These are phyloP conservation scores for slime mould (Dictyostelium discoideum) DNA, from an alignment of 78 protist genomes.

Conservation along the genomic window DNA sequence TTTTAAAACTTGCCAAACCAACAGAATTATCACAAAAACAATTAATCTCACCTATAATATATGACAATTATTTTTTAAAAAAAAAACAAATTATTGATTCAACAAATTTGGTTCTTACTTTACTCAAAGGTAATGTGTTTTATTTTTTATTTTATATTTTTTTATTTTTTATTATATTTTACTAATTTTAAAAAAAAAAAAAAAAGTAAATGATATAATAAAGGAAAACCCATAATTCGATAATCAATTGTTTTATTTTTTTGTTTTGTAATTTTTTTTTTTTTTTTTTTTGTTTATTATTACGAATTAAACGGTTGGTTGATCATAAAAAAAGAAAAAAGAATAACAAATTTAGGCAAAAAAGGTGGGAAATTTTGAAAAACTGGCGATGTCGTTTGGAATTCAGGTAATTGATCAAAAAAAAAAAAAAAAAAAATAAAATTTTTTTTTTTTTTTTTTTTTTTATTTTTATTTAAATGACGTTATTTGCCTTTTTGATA, in stretches of 20 bases:
- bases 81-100: slow-evolving; percentile 6
- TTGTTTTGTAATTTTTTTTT: not conserved
- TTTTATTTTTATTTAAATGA: too few relatives aligned
- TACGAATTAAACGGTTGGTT: not conserved
- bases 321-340: not conserved
- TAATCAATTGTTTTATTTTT: too few relatives aligned
- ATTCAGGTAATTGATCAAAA: too few relatives aligned
- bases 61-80: slow-evolving; percentile 9
- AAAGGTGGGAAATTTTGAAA: not conserved
- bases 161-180: not conserved
- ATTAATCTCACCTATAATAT: not conserved
- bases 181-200: too few relatives aligned
- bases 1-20: not conserved
- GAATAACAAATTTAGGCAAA: too few relatives aligned
- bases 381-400: not conserved
- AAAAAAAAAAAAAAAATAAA: too few relatives aligned
- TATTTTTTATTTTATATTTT: not conserved
- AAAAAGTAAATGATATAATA: not conserved
- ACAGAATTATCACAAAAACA: not conserved
- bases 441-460: too few relatives aligned
- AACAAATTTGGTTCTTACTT: not conserved
- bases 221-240: not conserved
- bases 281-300: not conserved
- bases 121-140: not conserved
- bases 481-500: too few relatives aligned